phyloP scores from a whole-genome alignment of 1,139 yeast species.

The Candida anutae region DNA sequence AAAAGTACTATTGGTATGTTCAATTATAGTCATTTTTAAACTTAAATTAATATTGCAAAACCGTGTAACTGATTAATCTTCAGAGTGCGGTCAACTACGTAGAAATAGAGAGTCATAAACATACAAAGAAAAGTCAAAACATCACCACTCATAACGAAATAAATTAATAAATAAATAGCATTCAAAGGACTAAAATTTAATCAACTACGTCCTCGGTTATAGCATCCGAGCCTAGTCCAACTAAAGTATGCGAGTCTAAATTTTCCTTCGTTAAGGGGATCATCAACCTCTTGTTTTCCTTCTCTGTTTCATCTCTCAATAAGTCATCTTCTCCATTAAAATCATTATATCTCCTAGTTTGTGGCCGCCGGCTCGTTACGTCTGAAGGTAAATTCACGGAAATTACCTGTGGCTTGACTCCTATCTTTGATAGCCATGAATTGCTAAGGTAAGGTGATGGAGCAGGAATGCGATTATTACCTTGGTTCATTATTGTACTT shows the following conservation, averaged over 20 bases:
- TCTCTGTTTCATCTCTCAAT: conserved; percentile 7
- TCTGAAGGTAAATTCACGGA: conserved; percentile 13
- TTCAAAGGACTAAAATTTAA: too few relatives aligned
- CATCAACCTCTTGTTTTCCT: conserved; percentile 9
- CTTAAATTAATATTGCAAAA: too few relatives aligned
- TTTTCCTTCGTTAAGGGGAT: conserved; percentile 27
- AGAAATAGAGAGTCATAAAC: too few relatives aligned
- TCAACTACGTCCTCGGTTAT: too few relatives aligned
- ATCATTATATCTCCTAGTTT: too few relatives aligned
- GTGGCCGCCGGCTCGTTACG: too few relatives aligned
- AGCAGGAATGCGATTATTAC: conserved; percentile 12
- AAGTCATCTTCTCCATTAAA: neutral
- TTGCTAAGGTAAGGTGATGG: conserved; percentile 27
- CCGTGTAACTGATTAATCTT: too few relatives aligned
- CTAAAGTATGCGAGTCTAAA: conserved; percentile 22
- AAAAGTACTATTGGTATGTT: neutral
- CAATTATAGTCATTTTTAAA: neutral
- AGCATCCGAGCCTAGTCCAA: conserved; percentile 12
- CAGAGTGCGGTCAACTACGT: too few relatives aligned
- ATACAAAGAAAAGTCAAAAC: too few relatives aligned
- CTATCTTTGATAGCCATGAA: conserved; percentile 31
- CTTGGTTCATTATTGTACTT: conserved; percentile 21
- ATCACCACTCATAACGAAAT: too few relatives aligned
- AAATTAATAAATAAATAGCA: too few relatives aligned
- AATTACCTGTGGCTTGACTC: conserved; percentile 40